Percentiles rank a stretch among this genome's conserved stretches.
Conservation (phyloP, 1,284 basidiomycete genomes). For the Trichosporon sp. region DNA sequence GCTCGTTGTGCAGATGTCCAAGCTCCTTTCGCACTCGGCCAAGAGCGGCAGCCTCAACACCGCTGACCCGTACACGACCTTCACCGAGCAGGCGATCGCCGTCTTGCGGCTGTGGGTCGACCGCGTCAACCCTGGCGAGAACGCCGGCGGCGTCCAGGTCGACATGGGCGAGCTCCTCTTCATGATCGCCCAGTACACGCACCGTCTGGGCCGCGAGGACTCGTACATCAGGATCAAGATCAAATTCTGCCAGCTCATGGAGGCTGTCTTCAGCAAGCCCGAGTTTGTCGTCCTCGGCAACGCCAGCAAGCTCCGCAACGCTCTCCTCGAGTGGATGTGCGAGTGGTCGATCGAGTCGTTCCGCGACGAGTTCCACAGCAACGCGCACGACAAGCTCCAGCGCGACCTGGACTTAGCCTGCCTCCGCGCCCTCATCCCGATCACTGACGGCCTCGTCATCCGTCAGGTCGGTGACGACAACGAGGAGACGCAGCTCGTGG, state of each 20-base stretch:
- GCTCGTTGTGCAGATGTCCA: conserved; percentile 66
- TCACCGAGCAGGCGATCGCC: conserved; percentile 68
- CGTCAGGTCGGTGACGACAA: conserved; percentile 57
- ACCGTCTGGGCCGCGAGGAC: conserved; percentile 57
- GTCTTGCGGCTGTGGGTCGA: conserved; percentile 73
- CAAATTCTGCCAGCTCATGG: conserved; percentile 71
- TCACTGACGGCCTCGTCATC: conserved; percentile 73
- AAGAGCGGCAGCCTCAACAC: conserved; percentile 50
- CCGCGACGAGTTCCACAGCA: conserved; percentile 22
- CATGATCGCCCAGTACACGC: conserved; percentile 63
- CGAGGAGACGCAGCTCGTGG: conserved; percentile 64
- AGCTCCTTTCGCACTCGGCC: conserved; percentile 49
- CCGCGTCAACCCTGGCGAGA: conserved; percentile 59
- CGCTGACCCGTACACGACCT: conserved; percentile 59
- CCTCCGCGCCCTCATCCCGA: conserved; percentile 64
- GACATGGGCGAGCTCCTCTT: conserved; percentile 66
- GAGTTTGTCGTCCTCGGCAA: conserved; percentile 63
- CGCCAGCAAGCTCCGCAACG: conserved; percentile 63
- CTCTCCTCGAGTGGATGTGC: conserved; percentile 66
- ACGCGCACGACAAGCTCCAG: conserved; percentile 25
- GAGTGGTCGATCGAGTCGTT: conserved; percentile 59
- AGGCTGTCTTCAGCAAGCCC: conserved; percentile 61
- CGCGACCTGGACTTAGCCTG: conserved; percentile 67
- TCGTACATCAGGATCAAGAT: conserved; percentile 62
- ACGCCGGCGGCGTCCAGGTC: conserved; percentile 60